These are phyloP conservation scores for Fraxinus platypoda DNA, from an alignment of 305 asterid species.

Conservation along the genomic window DNA sequence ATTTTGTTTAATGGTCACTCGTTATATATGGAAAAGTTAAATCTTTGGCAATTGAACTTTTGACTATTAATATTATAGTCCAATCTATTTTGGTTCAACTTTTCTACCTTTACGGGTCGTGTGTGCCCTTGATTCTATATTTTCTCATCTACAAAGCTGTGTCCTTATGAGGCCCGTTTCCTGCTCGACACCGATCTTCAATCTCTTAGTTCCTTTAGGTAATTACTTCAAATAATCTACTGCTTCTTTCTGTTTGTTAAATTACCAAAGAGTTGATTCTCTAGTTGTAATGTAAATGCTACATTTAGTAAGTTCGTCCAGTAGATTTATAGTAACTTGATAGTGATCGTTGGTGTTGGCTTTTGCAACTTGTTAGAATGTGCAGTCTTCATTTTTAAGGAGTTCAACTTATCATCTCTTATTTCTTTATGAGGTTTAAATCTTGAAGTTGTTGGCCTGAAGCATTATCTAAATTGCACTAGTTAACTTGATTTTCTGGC, in stretches of 20 bases:
- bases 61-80: neutral
- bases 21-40: neutral
- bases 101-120: neutral
- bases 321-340: neutral
- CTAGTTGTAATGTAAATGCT: neutral
- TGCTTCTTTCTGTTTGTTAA: neutral
- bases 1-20: neutral
- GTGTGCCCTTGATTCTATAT: neutral
- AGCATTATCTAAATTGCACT: neutral
- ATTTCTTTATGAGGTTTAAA: constrained; percentile 6
- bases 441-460: constrained; percentile 12
- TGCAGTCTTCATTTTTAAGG: neutral
- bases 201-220: neutral
- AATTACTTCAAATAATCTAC: neutral
- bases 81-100: neutral
- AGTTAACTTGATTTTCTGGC: neutral
- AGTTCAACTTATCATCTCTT: neutral
- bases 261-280: neutral
- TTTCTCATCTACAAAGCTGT: neutral
- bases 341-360: neutral
- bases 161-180: neutral
- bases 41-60: neutral
- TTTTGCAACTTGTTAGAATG: neutral
- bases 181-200: neutral
- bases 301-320: neutral